Evolutionary conservation across 192 early-diverging fungal species (phyloP).

Genomic region (Umbelopsis sp.): DNA sequence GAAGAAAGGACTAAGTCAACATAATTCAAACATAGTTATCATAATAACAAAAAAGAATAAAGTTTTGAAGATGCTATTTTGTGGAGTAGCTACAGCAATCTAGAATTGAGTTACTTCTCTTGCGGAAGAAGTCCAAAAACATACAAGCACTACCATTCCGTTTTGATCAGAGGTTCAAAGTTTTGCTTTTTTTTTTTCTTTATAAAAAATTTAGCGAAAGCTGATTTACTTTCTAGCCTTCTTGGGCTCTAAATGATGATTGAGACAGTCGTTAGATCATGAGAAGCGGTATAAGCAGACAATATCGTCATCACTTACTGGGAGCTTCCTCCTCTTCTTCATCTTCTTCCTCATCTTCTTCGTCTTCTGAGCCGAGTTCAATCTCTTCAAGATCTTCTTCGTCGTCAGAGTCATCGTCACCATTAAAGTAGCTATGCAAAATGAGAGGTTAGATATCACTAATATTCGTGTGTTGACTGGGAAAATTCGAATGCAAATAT

Average conservation of each 20-base stretch:
- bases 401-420: conserved; percentile 11
- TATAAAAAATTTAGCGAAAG: neutral
- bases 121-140: too few species aligned
- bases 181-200: neutral
- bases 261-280: conserved; percentile 1
- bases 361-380: conserved; percentile 33
- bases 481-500: too few species aligned
- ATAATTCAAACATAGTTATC: neutral
- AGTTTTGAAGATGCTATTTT: neutral
- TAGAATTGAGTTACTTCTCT: neutral
- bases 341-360: conserved; percentile 18
- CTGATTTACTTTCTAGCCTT: conserved; percentile 32
- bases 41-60: neutral
- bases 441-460: neutral
- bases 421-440: conserved; percentile 20
- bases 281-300: neutral
- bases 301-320: neutral
- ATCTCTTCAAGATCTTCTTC: conserved; percentile 33
- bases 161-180: neutral
- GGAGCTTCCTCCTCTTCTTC: neutral
- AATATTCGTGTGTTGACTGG: neutral
- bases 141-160: too few species aligned
- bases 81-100: neutral
- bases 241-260: conserved; percentile 12
- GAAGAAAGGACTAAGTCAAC: too few species aligned